phyloP scores from a whole-genome alignment of 1,284 basidiomycete genomes.

The Marasmius fiardii region DNA sequence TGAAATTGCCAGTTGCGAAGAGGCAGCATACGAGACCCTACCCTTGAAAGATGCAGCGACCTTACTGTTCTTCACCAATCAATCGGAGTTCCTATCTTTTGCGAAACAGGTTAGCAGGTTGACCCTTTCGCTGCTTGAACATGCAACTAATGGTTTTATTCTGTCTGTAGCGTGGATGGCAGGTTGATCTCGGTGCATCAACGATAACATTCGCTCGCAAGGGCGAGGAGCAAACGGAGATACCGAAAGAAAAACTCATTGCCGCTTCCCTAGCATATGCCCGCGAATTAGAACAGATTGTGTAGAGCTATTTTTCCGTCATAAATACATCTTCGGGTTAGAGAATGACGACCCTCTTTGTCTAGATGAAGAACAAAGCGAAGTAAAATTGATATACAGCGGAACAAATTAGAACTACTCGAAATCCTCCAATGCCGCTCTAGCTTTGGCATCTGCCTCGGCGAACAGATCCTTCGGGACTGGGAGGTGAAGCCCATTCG shows the following conservation, averaged over 20 bases:
- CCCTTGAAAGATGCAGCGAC: conserved; percentile 88
- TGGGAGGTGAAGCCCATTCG: conserved; percentile 73
- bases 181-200: conserved; percentile 59
- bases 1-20: conserved; percentile 92
- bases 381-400: conserved; percentile 1
- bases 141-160: conserved; percentile 6
- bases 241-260: conserved; percentile 81
- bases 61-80: conserved; percentile 81
- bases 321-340: neutral
- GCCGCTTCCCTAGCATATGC: conserved; percentile 74
- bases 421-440: conserved; percentile 86
- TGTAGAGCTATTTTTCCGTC: conserved; percentile 44
- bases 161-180: conserved; percentile 62
- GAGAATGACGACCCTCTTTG: too few species aligned
- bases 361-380: neutral
- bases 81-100: conserved; percentile 74
- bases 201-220: conserved; percentile 67
- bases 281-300: conserved; percentile 85
- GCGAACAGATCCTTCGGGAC: conserved; percentile 84
- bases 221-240: conserved; percentile 74
- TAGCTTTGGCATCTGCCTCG: conserved; percentile 89
- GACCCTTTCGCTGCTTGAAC: conserved; percentile 16
- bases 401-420: conserved; percentile 46
- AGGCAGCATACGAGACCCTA: conserved; percentile 84
- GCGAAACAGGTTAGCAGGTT: conserved; percentile 60